phyloP scores from a whole-genome alignment of 2,329 filamentous ascomycete genomes.

The Grosmannia penicillata region DNA sequence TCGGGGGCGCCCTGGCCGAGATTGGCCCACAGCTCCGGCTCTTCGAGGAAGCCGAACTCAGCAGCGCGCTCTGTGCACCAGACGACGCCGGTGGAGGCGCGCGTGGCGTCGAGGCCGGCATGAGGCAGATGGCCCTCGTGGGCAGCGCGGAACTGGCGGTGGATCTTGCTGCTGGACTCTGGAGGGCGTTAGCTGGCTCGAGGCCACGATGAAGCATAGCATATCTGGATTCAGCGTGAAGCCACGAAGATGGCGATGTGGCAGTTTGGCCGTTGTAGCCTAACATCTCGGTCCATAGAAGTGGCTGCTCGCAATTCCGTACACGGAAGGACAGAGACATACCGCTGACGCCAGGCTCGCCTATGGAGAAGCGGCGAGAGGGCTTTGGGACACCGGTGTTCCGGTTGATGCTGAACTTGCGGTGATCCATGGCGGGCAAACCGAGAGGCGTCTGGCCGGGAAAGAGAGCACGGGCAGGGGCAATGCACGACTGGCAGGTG shows the following conservation, averaged over 20 bases:
- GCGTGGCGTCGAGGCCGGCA: slow-evolving; percentile 75
- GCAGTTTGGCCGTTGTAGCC: too few relatives aligned
- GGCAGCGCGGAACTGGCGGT: slow-evolving; percentile 76
- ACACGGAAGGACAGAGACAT: slow-evolving; percentile 16
- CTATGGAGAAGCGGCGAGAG: slow-evolving; percentile 41
- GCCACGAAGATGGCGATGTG: too few relatives aligned
- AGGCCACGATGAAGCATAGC: too few relatives aligned
- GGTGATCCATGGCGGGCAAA: slow-evolving; percentile 29
- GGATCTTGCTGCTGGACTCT: slow-evolving; percentile 75
- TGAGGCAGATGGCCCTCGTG: slow-evolving; percentile 87
- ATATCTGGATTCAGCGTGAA: too few relatives aligned
- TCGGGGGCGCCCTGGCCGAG: slow-evolving; percentile 88
- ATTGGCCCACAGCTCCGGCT: slow-evolving; percentile 79
- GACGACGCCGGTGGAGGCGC: slow-evolving; percentile 84
- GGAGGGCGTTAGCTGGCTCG: slow-evolving; percentile 3
- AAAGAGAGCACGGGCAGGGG: background rate
- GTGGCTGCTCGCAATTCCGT: too few relatives aligned
- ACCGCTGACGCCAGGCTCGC: slow-evolving; percentile 43
- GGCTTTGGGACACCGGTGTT: slow-evolving; percentile 46
- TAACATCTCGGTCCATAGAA: too few relatives aligned
- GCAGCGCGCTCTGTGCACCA: slow-evolving; percentile 82
- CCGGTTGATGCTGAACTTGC: slow-evolving; percentile 54
- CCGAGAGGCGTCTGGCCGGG: too few relatives aligned
- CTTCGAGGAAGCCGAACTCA: slow-evolving; percentile 76
- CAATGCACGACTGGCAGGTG: background rate